These are phyloP conservation scores for Saccharomycopsis hybrid DNA, from an alignment of 1,139 yeast genomes.

Conservation along the genomic window DNA sequence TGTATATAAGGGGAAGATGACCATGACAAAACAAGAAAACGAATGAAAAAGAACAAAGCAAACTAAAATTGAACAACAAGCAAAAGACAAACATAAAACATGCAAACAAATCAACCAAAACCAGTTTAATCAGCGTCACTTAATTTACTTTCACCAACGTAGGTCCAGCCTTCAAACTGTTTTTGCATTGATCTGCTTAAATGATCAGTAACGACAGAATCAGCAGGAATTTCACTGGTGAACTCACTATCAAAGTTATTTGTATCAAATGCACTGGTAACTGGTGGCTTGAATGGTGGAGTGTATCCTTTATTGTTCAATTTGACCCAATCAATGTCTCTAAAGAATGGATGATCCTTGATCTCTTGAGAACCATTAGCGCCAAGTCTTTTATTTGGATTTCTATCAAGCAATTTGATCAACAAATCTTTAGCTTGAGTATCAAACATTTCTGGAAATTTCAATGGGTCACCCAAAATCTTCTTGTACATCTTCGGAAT, in stretches of 20 bases:
- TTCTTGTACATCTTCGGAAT: conserved; percentile 92
- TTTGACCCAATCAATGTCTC: conserved; percentile 87
- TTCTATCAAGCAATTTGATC: conserved; percentile 71
- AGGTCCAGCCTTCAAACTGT: conserved; percentile 99
- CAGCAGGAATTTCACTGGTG: conserved; percentile 89
- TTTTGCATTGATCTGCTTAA: conserved; percentile 86
- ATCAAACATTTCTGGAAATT: conserved; percentile 86
- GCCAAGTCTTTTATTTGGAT: conserved; percentile 75
- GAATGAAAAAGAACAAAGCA: no score
- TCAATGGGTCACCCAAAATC: conserved; percentile 79
- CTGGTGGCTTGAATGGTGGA: conserved; percentile 95
- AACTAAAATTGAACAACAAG: no score
- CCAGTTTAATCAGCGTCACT: neutral
- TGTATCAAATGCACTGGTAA: conserved; percentile 79
- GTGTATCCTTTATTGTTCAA: conserved; percentile 80
- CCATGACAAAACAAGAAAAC: no score
- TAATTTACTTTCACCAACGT: conserved; percentile 46
- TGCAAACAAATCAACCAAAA: no score
- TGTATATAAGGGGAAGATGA: no score
- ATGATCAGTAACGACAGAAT: conserved; percentile 89
- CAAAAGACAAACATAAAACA: no score
- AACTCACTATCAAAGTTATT: conserved; percentile 91
- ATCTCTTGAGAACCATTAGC: conserved; percentile 77
- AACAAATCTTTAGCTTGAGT: conserved; percentile 82
- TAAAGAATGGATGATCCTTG: conserved; percentile 79